Percentiles rank a stretch among this genome's conserved stretches.
Evolutionary conservation across 2,329 filamentous ascomycete species (phyloP).

Genomic region (Leptographium galeiforme): DNA sequence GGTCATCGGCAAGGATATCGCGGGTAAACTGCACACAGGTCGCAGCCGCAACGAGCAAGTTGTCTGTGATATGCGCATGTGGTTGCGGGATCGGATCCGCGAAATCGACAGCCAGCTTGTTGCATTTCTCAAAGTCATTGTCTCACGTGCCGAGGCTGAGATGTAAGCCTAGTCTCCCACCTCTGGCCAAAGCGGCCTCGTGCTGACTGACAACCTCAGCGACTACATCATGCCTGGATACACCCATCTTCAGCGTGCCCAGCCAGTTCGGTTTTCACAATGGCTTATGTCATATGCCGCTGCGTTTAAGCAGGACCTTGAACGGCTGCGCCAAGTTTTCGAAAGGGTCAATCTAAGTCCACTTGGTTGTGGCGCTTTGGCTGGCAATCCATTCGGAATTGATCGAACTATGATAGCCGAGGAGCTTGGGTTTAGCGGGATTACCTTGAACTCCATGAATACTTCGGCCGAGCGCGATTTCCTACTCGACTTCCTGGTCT

Average conservation of each 20-base stretch:
- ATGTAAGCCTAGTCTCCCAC: conserved; percentile 23
- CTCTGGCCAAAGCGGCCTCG: neutral
- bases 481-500: conserved; percentile 69
- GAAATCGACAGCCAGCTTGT: conserved; percentile 55
- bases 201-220: conserved; percentile 1
- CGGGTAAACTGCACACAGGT: conserved; percentile 78
- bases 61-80: conserved; percentile 78
- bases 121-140: conserved; percentile 54
- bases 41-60: conserved; percentile 84
- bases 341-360: conserved; percentile 58
- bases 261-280: conserved; percentile 68
- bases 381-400: conserved; percentile 69
- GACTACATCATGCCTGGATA: conserved; percentile 75
- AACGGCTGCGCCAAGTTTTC: conserved; percentile 59
- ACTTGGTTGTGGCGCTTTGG: conserved; percentile 62
- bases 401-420: conserved; percentile 64
- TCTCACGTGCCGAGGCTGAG: conserved; percentile 56
- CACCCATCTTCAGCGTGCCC: conserved; percentile 69
- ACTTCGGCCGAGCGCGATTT: conserved; percentile 69
- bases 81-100: conserved; percentile 62
- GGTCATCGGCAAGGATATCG: conserved; percentile 71
- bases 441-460: conserved; percentile 67
- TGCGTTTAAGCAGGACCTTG: conserved; percentile 60
- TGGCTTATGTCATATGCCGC: conserved; percentile 66
- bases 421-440: conserved; percentile 65